Base-by-base conservation (phyloP, 139 green algal genomes). In the Pseudopediastrum boryanum region DNA sequence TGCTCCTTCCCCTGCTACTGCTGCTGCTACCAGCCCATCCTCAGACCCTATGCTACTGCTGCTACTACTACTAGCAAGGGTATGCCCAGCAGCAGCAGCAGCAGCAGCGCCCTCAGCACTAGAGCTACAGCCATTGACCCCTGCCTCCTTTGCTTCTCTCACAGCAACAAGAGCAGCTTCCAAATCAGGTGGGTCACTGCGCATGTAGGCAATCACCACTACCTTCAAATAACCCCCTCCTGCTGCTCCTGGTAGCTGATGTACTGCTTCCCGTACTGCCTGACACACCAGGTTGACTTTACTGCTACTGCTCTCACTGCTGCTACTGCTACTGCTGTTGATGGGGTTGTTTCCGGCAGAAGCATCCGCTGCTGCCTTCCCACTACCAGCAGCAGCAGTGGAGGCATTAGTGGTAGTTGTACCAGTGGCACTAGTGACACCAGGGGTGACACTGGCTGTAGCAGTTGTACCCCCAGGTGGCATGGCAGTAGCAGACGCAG, bases 81-180 rank as follows among this genome's bases (percentile, higher is more conserved):
- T n/a, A n/a, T n/a, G n/a, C n/a, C n/a, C n/a, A n/a, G n/a, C n/a
- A n/a, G n/a, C n/a, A n/a, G n/a, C n/a, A n/a, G n/a, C n/a, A n/a
- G n/a, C n/a, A n/a, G n/a, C n/a, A n/a, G n/a, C n/a, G n/a, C n/a
- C n/a, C n/a, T n/a, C n/a, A n/a, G n/a, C n/a, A n/a, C n/a, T n/a
- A n/a, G n/a, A n/a, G n/a, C n/a, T n/a, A n/a, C n/a, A n/a, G n/a
- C n/a, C n/a, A n/a, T n/a, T 58, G 13, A 54, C 43, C 27, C 89
- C 86, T 1, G 62, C 67, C 64, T 97, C 91, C 72, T 94, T 93
- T 16, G 74, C 70, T 25, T 83, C 46, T 46, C 91, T 86, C 25
- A 98, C 80, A 9, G 80, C 83, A 0, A 51, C 35, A n/a, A 98
- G 87, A 0, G 96, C 94, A 2, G 43, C 85, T 44, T 93, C 86